These are phyloP conservation scores for Rhodamnia rubescens DNA, from an alignment of 345 rosid species.

Conservation along the genomic window DNA sequence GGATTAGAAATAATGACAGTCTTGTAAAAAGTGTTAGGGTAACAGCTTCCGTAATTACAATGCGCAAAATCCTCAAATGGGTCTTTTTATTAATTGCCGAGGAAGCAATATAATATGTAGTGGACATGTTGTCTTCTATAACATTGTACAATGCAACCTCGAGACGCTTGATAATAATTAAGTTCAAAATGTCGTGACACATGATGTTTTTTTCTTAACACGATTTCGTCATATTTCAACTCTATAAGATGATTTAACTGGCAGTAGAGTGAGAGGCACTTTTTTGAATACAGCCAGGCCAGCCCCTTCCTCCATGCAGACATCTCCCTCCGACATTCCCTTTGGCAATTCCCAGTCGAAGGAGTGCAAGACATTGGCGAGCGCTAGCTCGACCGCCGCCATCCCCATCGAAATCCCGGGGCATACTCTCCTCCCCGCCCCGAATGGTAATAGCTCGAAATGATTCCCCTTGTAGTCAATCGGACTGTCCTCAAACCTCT, in stretches of 20 bases:
- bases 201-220: background rate
- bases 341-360: conserved; percentile 36
- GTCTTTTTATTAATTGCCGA: background rate
- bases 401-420: conserved; percentile 22
- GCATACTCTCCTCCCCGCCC: conserved; percentile 27
- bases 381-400: conserved; percentile 14
- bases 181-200: background rate
- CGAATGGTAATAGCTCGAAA: conserved; percentile 31
- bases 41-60: background rate
- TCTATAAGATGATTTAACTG: background rate
- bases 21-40: too few relatives aligned
- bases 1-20: too few relatives aligned
- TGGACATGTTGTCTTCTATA: background rate
- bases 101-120: background rate
- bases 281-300: conserved; percentile 19
- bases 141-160: background rate
- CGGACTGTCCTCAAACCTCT: conserved; percentile 20
- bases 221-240: background rate
- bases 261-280: conserved; percentile 13
- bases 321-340: conserved; percentile 10
- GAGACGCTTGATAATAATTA: background rate
- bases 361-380: conserved; percentile 23
- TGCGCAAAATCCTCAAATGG: background rate
- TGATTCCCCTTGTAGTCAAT: conserved; percentile 26
- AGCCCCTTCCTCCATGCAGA: conserved; percentile 27